Evolutionary conservation across 2,329 filamentous ascomycete species (phyloP), one percentile per base, ranked within the genome.

Genomic region (Ophiostoma quercus): DNA sequence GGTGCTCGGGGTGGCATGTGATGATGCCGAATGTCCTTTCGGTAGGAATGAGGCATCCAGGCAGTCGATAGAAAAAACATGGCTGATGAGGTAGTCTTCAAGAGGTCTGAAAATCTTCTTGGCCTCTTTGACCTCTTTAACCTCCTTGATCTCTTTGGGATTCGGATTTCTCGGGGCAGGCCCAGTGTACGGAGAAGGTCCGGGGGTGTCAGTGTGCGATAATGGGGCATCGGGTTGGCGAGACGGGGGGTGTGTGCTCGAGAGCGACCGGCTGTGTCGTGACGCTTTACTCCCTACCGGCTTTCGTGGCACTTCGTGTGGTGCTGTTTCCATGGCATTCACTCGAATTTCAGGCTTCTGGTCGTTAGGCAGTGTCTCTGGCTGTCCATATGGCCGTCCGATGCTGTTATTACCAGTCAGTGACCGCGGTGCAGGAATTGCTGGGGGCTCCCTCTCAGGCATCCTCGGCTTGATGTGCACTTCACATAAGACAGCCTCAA

Each of bases 31-130:
- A 9, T 51, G 34, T 16, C n/a, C 1, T 29, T 25, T 19, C 2
- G 69, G 68, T 16, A 73, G 16, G 76, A 97, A 97, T 0, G 92
- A 94, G 16, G 82, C 82, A 77, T 95, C 96, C n/a, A 97, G 79
- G 73, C 85, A 88, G 68, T 90, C 84, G 74, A 88, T 88, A 0
- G 88, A 88, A 69, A 86, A 84, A 75, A 96, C 91, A 74, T 86
- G 90, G 25, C 80, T 78, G 67, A 88, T 80, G 57, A 97, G 84
- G 76, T 95, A 94, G 72, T 93, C 90, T 78, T 96, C 92, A 16
- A 97, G 77, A 5, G 84, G 84, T 71, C 86, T 88, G 77, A 97
- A 97, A 12, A 94, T 87, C 51, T 81, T 82, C 75, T 85, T 88
- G 2, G 65, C 37, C 9, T 66, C 67, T 68, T 19, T 66, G 43